phyloP scores from a whole-genome alignment of 352 stramenopile species.

The Globisporangium mamillatum region DNA sequence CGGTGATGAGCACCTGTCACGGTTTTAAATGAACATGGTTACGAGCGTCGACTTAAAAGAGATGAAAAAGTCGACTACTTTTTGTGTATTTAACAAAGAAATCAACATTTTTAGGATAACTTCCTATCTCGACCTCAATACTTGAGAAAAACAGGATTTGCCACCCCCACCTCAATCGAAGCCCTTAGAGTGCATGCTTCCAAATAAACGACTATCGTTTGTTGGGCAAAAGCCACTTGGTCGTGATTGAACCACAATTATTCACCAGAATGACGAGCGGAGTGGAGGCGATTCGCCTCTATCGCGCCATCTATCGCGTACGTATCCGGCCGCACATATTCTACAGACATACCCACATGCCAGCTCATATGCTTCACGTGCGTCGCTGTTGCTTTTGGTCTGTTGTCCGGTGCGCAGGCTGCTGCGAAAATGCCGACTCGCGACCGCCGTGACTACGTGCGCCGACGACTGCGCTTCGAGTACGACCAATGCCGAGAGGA shows the following conservation, averaged over 20 bases:
- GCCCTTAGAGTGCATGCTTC: too few relatives aligned
- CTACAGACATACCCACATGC: not conserved
- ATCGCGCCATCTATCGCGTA: conserved; percentile 77
- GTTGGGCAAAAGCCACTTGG: too few relatives aligned
- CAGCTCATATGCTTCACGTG: not conserved
- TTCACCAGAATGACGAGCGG: conserved; percentile 11
- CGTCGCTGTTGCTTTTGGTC: not conserved
- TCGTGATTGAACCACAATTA: not conserved
- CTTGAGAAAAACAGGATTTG: too few relatives aligned
- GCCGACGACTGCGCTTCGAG: conserved; percentile 60
- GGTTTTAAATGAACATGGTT: too few relatives aligned
- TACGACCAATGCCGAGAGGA: conserved; percentile 66
- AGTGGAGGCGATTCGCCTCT: conserved; percentile 53
- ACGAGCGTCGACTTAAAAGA: too few relatives aligned
- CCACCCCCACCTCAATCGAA: too few relatives aligned
- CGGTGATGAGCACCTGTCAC: too few relatives aligned
- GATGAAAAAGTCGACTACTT: too few relatives aligned
- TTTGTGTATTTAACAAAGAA: too few relatives aligned
- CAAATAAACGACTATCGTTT: too few relatives aligned
- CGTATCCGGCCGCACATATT: conserved; percentile 9
- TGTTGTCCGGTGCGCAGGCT: conserved; percentile 24
- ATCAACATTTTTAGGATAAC: too few relatives aligned
- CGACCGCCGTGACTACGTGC: conserved; percentile 64
- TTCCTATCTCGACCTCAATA: too few relatives aligned
- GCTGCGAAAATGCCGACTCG: conserved; percentile 64